phyloP scores from a whole-genome alignment of 345 rosid species.

The Chamaenerion angustifolium region DNA sequence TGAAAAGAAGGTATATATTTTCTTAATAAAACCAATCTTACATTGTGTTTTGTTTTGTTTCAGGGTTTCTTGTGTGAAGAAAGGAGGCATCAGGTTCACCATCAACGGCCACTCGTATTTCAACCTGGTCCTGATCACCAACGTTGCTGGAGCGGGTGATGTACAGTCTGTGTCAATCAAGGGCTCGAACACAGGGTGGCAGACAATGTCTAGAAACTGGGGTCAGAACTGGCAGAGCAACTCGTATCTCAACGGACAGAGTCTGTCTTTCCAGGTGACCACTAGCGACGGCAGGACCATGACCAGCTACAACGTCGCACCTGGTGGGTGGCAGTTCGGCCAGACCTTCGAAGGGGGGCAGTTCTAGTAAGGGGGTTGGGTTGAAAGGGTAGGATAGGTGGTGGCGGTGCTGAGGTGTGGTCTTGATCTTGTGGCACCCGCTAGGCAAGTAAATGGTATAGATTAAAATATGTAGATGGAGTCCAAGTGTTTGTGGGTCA shows the following conservation, averaged over 20 bases:
- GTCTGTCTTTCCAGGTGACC: conserved; percentile 80
- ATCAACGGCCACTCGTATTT: conserved; percentile 92
- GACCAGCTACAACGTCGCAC: conserved; percentile 44
- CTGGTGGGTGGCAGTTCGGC: conserved; percentile 75
- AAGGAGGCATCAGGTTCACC: conserved; percentile 82
- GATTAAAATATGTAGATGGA: background rate
- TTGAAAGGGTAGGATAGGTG: conserved; percentile 18
- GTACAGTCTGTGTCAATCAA: conserved; percentile 65
- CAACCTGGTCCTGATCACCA: conserved; percentile 69
- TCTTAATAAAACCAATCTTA: no score
- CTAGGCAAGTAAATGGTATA: conserved; percentile 16
- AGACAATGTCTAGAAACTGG: conserved; percentile 90
- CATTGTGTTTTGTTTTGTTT: background rate
- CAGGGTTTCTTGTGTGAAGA: conserved; percentile 81
- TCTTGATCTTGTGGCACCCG: conserved; percentile 55
- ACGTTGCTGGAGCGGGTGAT: conserved; percentile 89
- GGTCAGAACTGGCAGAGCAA: conserved; percentile 99
- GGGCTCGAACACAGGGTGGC: conserved; percentile 88
- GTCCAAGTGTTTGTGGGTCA: background rate
- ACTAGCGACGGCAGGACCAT: conserved; percentile 76
- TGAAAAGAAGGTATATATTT: no score
- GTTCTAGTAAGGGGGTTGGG: conserved; percentile 33
- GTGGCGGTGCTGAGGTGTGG: conserved; percentile 67
- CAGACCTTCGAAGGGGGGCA: conserved; percentile 72
- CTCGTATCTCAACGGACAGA: conserved; percentile 60